A percentile compares a stretch with the other conserved stretches of the same genome.
Evolutionary conservation across 2,329 filamentous ascomycete genomes (phyloP).

Genomic region (Aspergillus latus): DNA sequence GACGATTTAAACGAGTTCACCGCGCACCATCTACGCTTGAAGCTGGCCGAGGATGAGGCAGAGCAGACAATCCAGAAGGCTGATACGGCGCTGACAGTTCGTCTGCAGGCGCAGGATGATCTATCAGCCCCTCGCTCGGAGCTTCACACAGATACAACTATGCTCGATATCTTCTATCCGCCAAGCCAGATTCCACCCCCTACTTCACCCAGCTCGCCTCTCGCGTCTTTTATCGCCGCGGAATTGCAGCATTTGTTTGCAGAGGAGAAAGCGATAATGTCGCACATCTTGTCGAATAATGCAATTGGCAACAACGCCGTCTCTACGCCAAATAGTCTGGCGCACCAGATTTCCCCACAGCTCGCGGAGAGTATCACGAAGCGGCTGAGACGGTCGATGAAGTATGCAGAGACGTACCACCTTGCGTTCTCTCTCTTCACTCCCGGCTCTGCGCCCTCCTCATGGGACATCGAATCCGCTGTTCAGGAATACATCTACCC

Average conservation of each 20-base stretch:
- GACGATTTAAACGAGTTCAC: conserved; percentile 86
- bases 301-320: conserved; percentile 24
- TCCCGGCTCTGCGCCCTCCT: conserved; percentile 71
- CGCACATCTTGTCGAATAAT: conserved; percentile 65
- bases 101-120: conserved; percentile 58
- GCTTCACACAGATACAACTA: conserved; percentile 67
- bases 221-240: conserved; percentile 75
- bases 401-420: conserved; percentile 91
- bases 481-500: conserved; percentile 79
- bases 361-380: conserved; percentile 60
- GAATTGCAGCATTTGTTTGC: conserved; percentile 76
- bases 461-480: conserved; percentile 86
- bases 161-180: conserved; percentile 76
- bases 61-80: conserved; percentile 24
- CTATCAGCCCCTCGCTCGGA: conserved; percentile 57
- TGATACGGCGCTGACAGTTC: conserved; percentile 66
- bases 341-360: conserved; percentile 43
- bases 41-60: conserved; percentile 50
- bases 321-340: conserved; percentile 25
- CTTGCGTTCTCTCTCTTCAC: conserved; percentile 95
- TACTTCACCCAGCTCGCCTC: conserved; percentile 67
- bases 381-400: conserved; percentile 79
- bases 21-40: conserved; percentile 75
- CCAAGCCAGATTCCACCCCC: conserved; percentile 65
- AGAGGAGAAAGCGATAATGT: conserved; percentile 85